phyloP scores from a whole-genome alignment of 192 early-diverging fungal species.

The Backusella circina region DNA sequence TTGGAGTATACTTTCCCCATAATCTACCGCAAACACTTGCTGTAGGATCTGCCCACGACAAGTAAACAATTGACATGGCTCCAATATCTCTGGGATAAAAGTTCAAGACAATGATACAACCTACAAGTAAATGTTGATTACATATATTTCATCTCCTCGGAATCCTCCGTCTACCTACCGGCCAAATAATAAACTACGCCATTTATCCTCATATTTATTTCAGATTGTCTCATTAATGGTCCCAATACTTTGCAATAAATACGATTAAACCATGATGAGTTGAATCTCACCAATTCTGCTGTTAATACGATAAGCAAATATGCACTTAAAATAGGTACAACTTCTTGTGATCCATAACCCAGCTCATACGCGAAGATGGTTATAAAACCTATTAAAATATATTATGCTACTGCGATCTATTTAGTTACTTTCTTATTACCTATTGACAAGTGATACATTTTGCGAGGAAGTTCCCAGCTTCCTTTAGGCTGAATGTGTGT shows the following conservation, averaged over 20 bases:
- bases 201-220: conserved; percentile 31
- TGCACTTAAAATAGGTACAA: conserved; percentile 17
- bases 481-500: conserved; percentile 27
- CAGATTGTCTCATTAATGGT: conserved; percentile 42
- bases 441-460: conserved; percentile 41
- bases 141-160: background rate
- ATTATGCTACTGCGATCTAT: background rate
- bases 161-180: conserved; percentile 17
- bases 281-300: conserved; percentile 39
- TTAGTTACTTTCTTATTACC: conserved; percentile 20
- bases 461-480: conserved; percentile 42
- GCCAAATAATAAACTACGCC: conserved; percentile 41
- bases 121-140: background rate
- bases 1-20: conserved; percentile 38
- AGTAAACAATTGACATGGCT: conserved; percentile 39
- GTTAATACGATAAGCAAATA: conserved; percentile 19
- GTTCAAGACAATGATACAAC: conserved; percentile 28
- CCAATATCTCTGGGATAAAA: conserved; percentile 38
- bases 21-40: conserved; percentile 39
- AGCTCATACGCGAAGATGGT: conserved; percentile 23
- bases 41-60: conserved; percentile 47
- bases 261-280: conserved; percentile 30
- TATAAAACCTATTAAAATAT: conserved; percentile 33
- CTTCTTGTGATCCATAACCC: conserved; percentile 15
- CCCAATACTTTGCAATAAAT: conserved; percentile 35